phyloP scores from a whole-genome alignment of 805 yeast species.

The Starmerella riodocensis region DNA sequence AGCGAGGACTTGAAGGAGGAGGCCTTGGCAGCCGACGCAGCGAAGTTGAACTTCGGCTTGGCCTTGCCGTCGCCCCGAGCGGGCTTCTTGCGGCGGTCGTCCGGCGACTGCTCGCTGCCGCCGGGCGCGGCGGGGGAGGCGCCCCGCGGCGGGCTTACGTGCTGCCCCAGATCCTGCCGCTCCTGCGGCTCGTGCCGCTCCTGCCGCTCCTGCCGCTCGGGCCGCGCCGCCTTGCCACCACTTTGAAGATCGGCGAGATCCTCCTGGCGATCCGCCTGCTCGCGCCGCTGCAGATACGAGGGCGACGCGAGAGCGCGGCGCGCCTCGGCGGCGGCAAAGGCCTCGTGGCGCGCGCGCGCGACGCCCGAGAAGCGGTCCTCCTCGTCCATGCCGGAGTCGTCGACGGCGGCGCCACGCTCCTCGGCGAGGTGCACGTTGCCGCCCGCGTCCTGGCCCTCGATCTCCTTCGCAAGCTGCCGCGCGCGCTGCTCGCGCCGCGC shows the following conservation, averaged over 20 bases:
- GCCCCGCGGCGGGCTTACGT: not conserved
- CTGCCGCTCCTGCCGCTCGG: conserved; percentile 71
- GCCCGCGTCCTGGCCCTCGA: conserved; percentile 49
- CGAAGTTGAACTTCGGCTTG: conserved; percentile 36
- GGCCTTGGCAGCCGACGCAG: conserved; percentile 52
- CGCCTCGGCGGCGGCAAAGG: conserved; percentile 15
- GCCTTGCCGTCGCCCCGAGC: not conserved
- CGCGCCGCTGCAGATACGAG: conserved; percentile 22
- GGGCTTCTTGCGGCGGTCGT: not conserved
- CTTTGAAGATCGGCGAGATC: too few species aligned
- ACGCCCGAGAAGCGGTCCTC: conserved; percentile 96
- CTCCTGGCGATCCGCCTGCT: conserved; percentile 26
- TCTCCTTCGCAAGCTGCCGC: conserved; percentile 67
- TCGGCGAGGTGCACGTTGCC: conserved; percentile 78
- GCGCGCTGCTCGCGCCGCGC: conserved; percentile 53
- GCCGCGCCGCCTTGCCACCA: too few species aligned
- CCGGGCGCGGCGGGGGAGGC: not conserved
- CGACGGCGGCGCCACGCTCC: conserved; percentile 67
- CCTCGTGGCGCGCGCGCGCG: conserved; percentile 31
- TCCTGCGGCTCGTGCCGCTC: conserved; percentile 42
- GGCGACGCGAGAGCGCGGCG: conserved; percentile 22
- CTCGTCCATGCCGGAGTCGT: conserved; percentile 82
- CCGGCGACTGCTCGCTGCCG: not conserved
- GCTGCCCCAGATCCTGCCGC: not conserved
- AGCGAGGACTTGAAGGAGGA: conserved; percentile 40